Evolutionary conservation across 2,329 filamentous ascomycete genomes (phyloP).

Genomic region (Fusarium staphyleae): DNA sequence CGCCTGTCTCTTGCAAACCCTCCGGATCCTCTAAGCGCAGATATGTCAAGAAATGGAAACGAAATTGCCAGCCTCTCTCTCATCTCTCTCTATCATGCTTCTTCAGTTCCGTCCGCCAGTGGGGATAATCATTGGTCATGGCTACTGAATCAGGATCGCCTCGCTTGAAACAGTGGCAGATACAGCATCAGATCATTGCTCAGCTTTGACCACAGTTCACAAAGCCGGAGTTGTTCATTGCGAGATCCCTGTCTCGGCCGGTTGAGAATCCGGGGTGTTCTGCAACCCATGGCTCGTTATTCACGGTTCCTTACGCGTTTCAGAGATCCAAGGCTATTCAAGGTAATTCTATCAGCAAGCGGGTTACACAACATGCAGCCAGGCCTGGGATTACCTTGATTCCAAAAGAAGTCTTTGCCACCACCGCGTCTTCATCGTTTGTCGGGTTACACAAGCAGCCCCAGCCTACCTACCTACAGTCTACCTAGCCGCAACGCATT

Average conservation of each 20-base stretch:
- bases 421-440: conserved; percentile 4
- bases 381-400: not conserved
- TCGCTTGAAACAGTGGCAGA: not conserved
- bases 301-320: too few species aligned
- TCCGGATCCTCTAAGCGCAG: conserved; percentile 1
- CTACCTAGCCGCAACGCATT: conserved; percentile 9
- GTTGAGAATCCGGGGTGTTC: not conserved
- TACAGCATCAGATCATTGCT: not conserved
- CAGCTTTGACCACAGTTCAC: not conserved
- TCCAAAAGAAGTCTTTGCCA: conserved; percentile 7
- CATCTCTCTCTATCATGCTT: not conserved
- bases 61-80: too few species aligned
- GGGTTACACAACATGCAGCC: not conserved
- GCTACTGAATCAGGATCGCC: not conserved
- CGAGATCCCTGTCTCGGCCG: not conserved
- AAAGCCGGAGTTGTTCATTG: not conserved
- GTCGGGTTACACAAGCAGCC: conserved; percentile 10
- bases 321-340: too few species aligned
- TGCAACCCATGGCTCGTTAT: too few species aligned
- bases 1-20: conserved; percentile 23
- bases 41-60: not conserved
- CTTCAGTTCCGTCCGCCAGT: not conserved
- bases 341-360: not conserved
- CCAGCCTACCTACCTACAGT: too few species aligned
- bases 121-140: not conserved